Evolutionary conservation across 345 rosid species (phyloP), one percentile per base, ranked within the genome.

Genomic region (Boechera stricta): DNA sequence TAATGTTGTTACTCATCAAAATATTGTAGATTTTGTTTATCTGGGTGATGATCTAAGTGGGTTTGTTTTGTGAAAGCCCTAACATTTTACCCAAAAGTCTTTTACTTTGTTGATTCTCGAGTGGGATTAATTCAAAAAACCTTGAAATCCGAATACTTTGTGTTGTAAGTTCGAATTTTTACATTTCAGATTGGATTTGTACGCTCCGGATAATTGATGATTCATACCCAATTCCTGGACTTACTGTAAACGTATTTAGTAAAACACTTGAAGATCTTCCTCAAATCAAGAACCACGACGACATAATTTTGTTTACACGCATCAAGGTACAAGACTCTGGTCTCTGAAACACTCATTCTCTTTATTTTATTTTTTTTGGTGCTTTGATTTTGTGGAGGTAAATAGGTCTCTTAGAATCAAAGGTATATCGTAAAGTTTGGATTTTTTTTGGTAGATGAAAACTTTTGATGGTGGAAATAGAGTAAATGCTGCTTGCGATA

Each of bases 401-500:
- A 10, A 16, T 53, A 7, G 4, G 15, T 44, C 42, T 52, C 24
- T 53, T 3, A 21, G 49, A 35, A 48, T 9, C 11, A 35, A 31
- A 52, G 15, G 21, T 45, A 45, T 15, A 45, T 15, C 0, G 18
- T 45, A 15, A 49, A 35, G 12, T 39, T 31, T 18, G 21, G 38
- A 9, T 42, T 38, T 36, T 16, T 41, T 29, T 33, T 1, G 52
- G 66, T 68, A 79, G 82, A 79, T 79, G 60, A 5, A 73, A 61
- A 10, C 18, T 54, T 79, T n/a, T 32, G 71, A 55, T 6, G 38
- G 71, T 44, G 80, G 76, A 13, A 52, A 21, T 11, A 16, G 52
- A 69, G 86, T 84, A 11, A 83, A 80, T 86, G 94, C 90, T 53
- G 75, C 86, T 28, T 90, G 78, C 85, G 78, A 86, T 80, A 85